Conservation (phyloP, 805 yeast species). For the Lachancea sp. region DNA sequence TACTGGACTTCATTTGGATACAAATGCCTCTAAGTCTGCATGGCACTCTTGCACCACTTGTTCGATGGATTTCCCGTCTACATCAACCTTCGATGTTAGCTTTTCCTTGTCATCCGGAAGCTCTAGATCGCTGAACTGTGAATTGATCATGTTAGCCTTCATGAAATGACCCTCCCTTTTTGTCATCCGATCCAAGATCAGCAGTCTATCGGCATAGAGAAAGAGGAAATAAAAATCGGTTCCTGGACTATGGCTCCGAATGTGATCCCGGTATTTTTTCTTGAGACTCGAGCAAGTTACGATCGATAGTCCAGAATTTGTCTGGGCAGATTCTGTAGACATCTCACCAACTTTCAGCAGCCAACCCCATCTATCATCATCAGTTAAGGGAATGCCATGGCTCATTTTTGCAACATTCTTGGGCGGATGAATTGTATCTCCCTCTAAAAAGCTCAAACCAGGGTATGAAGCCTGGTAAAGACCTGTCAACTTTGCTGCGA, state of each 20-base stretch:
- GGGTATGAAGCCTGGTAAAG: conserved; percentile 28
- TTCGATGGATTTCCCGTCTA: conserved; percentile 22
- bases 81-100: conserved; percentile 28
- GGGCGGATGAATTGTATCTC: conserved; percentile 72
- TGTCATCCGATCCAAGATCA: conserved; percentile 52
- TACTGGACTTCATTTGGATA: background rate
- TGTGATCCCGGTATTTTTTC: conserved; percentile 57
- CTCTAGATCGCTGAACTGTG: conserved; percentile 72
- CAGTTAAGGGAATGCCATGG: conserved; percentile 70
- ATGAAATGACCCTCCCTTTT: conserved; percentile 74
- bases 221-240: conserved; percentile 56
- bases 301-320: conserved; percentile 36
- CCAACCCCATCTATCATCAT: conserved; percentile 94
- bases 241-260: conserved; percentile 35
- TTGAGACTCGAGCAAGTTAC: conserved; percentile 86
- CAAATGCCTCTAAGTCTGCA: conserved; percentile 5
- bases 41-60: conserved; percentile 21
- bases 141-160: conserved; percentile 77
- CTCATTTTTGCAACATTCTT: conserved; percentile 79
- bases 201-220: conserved; percentile 57
- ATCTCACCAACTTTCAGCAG: conserved; percentile 43
- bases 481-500: conserved; percentile 48
- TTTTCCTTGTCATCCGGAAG: conserved; percentile 45
- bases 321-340: conserved; percentile 37
- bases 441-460: conserved; percentile 64